A percentile compares a stretch with the other conserved stretches of the same genome.
Conservation (phyloP, 768 basidiomycete species). For the Holtermanniella nyarrowii region DNA sequence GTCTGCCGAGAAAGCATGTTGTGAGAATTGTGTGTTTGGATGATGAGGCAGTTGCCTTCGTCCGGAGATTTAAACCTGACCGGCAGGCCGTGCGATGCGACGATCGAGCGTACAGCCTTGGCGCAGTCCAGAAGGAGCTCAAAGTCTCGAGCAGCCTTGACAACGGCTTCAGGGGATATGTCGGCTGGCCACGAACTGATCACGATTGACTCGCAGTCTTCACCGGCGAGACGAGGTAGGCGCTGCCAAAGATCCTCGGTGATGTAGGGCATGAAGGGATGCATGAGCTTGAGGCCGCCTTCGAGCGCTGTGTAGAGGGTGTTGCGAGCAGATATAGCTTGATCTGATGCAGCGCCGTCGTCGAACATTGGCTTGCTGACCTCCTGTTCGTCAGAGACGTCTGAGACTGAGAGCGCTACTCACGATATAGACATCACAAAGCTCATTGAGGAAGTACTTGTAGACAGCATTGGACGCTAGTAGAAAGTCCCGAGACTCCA, state of each 20-base stretch:
- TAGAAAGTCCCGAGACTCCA: slow-evolving; percentile 84
- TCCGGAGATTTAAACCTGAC: slow-evolving; percentile 39
- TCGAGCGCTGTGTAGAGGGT: slow-evolving; percentile 93
- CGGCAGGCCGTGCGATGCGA: slow-evolving; percentile 76
- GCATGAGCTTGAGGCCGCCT: slow-evolving; percentile 73
- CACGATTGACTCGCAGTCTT: slow-evolving; percentile 80
- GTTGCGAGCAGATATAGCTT: slow-evolving; percentile 77
- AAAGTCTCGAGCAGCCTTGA: slow-evolving; percentile 70
- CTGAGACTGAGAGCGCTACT: slow-evolving; percentile 31
- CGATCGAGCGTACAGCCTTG: slow-evolving; percentile 69
- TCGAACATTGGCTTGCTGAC: slow-evolving; percentile 98
- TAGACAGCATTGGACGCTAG: slow-evolving; percentile 70
- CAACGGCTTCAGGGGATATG: slow-evolving; percentile 45
- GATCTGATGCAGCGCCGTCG: slow-evolving; percentile 50
- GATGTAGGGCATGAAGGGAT: slow-evolving; percentile 98
- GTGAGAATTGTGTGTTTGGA: slow-evolving; percentile 37
- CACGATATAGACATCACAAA: slow-evolving; percentile 98
- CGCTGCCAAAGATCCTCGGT: slow-evolving; percentile 99
- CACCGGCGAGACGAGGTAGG: slow-evolving; percentile 71
- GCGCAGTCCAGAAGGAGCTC: slow-evolving; percentile 72
- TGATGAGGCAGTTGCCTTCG: no score
- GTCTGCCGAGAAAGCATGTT: slow-evolving; percentile 60
- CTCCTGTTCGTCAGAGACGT: slow-evolving; percentile 54
- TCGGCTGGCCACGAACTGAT: slow-evolving; percentile 65
- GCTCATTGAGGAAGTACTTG: slow-evolving; percentile 95